Conservation (phyloP, 2,329 filamentous ascomycete species). For the Sporothrix globosa region DNA sequence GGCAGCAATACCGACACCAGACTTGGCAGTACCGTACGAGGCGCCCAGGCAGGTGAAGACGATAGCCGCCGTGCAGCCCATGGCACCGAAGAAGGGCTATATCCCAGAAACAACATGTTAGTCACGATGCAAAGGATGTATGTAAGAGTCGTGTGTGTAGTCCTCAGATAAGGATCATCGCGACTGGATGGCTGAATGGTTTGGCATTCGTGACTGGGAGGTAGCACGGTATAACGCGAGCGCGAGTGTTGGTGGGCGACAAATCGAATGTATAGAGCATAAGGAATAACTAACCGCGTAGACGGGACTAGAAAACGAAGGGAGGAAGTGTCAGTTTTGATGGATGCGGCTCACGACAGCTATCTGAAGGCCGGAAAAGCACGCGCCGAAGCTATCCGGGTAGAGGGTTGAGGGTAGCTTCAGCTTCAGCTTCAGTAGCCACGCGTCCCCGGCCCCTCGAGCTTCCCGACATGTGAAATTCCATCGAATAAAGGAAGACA, state of each 20-base stretch:
- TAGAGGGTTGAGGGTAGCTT: neutral
- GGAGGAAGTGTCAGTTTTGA: conserved; percentile 29
- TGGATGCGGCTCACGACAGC: neutral
- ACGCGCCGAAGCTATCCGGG: conserved; percentile 29
- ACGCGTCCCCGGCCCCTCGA: neutral
- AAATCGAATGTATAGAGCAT: neutral
- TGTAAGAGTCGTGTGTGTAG: neutral
- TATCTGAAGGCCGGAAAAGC: neutral
- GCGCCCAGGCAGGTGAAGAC: conserved; percentile 67
- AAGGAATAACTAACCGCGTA: conserved; percentile 84
- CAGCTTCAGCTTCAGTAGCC: neutral
- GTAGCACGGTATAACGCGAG: neutral
- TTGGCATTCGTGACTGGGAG: neutral
- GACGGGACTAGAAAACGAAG: conserved; percentile 70
- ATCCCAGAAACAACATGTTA: conserved; percentile 26
- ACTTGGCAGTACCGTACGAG: conserved; percentile 98
- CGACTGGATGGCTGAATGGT: neutral
- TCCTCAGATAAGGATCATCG: conserved; percentile 13
- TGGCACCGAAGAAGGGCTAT: conserved; percentile 90
- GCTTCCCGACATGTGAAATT: neutral
- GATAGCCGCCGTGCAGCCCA: conserved; percentile 78
- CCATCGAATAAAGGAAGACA: neutral
- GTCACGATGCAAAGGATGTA: neutral
- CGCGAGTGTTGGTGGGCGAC: neutral
- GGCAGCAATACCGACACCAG: conserved; percentile 95